phyloP scores from a whole-genome alignment of 2,329 filamentous ascomycete species.

The Clathrospora elynae region DNA sequence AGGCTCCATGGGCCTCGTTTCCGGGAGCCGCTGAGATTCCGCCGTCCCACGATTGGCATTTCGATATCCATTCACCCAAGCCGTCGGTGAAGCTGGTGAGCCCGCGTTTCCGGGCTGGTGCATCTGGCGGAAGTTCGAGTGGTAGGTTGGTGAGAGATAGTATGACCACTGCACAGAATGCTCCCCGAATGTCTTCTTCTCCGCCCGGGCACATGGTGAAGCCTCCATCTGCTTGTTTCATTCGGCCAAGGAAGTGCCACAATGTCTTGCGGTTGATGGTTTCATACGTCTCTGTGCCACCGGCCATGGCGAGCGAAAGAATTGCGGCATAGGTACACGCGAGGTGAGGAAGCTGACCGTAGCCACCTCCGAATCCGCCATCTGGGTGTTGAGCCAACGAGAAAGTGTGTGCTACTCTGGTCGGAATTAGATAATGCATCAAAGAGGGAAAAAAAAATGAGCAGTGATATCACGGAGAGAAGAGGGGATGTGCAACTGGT shows the following conservation, averaged over 20 bases:
- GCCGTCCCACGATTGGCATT: constrained; percentile 95
- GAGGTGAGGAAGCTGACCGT: constrained; percentile 85
- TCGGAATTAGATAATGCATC: constrained; percentile 17
- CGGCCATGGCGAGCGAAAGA: constrained; percentile 77
- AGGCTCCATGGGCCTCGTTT: constrained; percentile 92
- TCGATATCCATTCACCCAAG: constrained; percentile 77
- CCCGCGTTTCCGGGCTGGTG: constrained; percentile 68
- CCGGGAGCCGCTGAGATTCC: constrained; percentile 86
- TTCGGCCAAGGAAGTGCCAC: constrained; percentile 85
- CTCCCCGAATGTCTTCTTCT: constrained; percentile 91
- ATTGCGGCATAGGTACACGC: constrained; percentile 87
- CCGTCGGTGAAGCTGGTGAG: constrained; percentile 70
- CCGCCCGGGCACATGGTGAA: constrained; percentile 85
- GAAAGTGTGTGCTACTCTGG: constrained; percentile 72
- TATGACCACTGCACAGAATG: constrained; percentile 87
- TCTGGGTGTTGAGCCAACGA: constrained; percentile 77
- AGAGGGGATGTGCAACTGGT: too few relatives aligned
- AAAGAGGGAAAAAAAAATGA: too few relatives aligned
- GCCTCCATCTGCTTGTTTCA: constrained; percentile 89
- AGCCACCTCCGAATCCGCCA: constrained; percentile 93
- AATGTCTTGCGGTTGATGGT: constrained; percentile 80
- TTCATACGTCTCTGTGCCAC: constrained; percentile 73
- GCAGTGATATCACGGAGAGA: too few relatives aligned
- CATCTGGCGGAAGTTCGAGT: constrained; percentile 73
- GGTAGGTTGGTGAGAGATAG: constrained; percentile 84